phyloP scores from a whole-genome alignment of 305 asterid species.

The Plantago coronopus region DNA sequence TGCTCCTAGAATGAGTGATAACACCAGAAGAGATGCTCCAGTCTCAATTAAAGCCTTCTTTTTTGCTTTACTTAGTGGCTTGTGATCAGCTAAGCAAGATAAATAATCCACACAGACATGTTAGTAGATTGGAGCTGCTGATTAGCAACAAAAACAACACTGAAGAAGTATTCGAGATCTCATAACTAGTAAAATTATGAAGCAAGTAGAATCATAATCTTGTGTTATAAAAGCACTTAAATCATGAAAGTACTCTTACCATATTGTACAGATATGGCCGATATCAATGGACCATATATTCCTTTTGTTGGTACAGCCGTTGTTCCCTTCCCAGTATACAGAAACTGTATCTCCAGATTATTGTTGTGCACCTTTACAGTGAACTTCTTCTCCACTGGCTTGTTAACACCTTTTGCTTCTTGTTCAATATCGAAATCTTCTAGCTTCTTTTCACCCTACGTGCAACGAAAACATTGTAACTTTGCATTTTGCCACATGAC shows the following conservation, averaged over 20 bases:
- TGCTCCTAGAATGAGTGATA: constrained; percentile 27
- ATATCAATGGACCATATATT: constrained; percentile 56
- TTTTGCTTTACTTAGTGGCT: constrained; percentile 34
- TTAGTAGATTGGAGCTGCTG: too few relatives aligned
- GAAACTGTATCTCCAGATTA: constrained; percentile 49
- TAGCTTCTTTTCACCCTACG: constrained; percentile 37
- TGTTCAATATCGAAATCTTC: constrained; percentile 47
- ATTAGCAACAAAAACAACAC: too few relatives aligned
- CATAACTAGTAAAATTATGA: too few relatives aligned
- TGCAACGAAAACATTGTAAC: background rate
- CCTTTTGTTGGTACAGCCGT: constrained; percentile 53
- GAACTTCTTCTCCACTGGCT: constrained; percentile 19
- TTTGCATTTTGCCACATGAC: too few relatives aligned
- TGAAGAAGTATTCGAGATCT: too few relatives aligned
- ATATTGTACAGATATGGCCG: constrained; percentile 58
- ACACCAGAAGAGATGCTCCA: constrained; percentile 30
- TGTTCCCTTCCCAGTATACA: constrained; percentile 54
- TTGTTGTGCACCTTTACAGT: constrained; percentile 28
- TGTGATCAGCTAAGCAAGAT: too few relatives aligned
- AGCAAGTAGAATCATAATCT: too few relatives aligned
- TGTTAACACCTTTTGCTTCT: constrained; percentile 47
- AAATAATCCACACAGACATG: too few relatives aligned
- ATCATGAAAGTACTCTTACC: constrained; percentile 28
- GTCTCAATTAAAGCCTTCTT: constrained; percentile 32
- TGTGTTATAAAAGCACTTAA: too few relatives aligned